Conservation (phyloP, 1,284 basidiomycete species). For the Xanthoconium separans region DNA sequence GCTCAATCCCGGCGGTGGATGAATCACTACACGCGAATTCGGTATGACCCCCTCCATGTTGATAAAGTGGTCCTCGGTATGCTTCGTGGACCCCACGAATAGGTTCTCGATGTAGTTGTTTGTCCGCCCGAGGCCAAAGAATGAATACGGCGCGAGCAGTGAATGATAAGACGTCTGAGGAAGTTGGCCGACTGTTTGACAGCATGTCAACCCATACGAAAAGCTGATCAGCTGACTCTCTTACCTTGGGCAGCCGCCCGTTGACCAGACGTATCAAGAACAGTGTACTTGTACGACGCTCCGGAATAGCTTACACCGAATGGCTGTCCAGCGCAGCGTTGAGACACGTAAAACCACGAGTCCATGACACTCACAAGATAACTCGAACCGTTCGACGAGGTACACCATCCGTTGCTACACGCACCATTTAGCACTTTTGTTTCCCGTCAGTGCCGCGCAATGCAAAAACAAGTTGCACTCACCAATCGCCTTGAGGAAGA, state of each 20-base stretch:
- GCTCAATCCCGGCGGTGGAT: constrained; percentile 59
- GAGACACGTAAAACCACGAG: neutral
- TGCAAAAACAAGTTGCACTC: constrained; percentile 17
- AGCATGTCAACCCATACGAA: constrained; percentile 7
- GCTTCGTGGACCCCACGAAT: constrained; percentile 86
- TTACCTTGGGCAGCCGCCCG: constrained; percentile 88
- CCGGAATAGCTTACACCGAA: constrained; percentile 94
- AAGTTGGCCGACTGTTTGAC: constrained; percentile 76
- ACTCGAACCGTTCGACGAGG: constrained; percentile 54
- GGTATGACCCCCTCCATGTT: constrained; percentile 97
- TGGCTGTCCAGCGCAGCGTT: constrained; percentile 58
- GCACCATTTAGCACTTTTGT: constrained; percentile 86
- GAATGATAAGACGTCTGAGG: constrained; percentile 91
- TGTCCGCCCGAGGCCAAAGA: constrained; percentile 97
- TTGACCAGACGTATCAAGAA: constrained; percentile 89
- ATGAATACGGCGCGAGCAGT: constrained; percentile 88
- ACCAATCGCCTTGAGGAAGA: constrained; percentile 97
- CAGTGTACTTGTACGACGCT: constrained; percentile 96
- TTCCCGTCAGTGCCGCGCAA: neutral
- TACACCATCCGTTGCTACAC: constrained; percentile 80
- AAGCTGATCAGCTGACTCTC: neutral
- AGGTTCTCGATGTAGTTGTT: constrained; percentile 99
- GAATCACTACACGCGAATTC: constrained; percentile 95
- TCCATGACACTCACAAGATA: constrained; percentile 64
- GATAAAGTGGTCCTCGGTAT: constrained; percentile 70